Base-by-base conservation (phyloP, 1,284 basidiomycete species). In the Irpex rosettiformis region DNA sequence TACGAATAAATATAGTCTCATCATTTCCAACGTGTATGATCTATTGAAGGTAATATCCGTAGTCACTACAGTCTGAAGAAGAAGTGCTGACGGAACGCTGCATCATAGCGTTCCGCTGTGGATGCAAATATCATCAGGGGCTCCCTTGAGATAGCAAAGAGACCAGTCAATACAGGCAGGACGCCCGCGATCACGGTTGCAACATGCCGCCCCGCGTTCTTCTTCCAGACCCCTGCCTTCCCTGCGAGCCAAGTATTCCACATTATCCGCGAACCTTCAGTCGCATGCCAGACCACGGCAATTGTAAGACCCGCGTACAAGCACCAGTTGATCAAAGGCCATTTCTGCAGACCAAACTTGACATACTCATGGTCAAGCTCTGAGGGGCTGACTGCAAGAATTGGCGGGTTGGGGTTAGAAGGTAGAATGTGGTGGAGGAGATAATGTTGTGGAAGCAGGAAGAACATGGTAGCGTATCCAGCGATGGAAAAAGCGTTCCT, bases 331-430 rank as follows among this genome's bases (percentile, higher is more conserved):
- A 80, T 73, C 69, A 74, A 70, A 0, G 89, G 89, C 79, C 85
- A 91, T 18, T 62, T 72, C 4, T 77, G 73, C 48, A 91, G 69
- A 0, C 81, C 86, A 3, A 79, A 75, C 69, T 91, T 89, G 56
- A 91, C 86, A 67, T 85, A 90, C 61, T 90, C 86, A 66, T 80
- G 90, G 71, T 91, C 86, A 42, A 91, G 77, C 64, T 92, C 88
- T 0, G 82, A 73, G 0, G 89, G 88, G 25, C 86, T 82, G n/a
- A 91, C 74, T 4, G 78, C 70, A 51, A 75, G 70, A 59, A 61
- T 56, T 1, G 61, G 61, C 40, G 55, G 59, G 22, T 30, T 27
- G 42, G 58, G 56, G 37, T 73, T 69, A 1, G 77, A 72, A 1
- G 88, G 87, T 52, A 74, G 67, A 43, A 80, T 57, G 11, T 88